A percentile compares a stretch with the other conserved stretches of the same genome.
Evolutionary conservation across 1,284 basidiomycete species (phyloP).

Genomic region (Microbotryum silenes-acaulis): DNA sequence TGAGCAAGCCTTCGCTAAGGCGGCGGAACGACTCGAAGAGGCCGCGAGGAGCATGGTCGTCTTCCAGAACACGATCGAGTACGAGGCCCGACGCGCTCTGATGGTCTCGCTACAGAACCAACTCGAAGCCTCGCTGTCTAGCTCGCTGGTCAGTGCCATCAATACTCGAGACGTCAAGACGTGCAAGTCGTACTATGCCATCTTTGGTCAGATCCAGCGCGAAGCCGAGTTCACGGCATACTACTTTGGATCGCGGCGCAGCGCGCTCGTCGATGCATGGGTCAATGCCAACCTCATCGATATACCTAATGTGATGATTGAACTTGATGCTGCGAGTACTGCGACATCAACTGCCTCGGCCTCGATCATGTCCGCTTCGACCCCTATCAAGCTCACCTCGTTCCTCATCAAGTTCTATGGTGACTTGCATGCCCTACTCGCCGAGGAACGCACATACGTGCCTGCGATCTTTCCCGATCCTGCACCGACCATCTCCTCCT

Average conservation of each 20-base stretch:
- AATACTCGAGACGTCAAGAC: constrained; percentile 61
- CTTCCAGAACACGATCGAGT: constrained; percentile 78
- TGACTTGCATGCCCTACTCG: constrained; percentile 57
- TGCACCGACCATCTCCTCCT: constrained; percentile 59
- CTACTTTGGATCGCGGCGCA: constrained; percentile 74
- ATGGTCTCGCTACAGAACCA: constrained; percentile 88
- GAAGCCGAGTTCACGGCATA: constrained; percentile 85
- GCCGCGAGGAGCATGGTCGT: constrained; percentile 77
- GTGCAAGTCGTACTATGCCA: constrained; percentile 69
- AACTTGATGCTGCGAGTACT: constrained; percentile 22
- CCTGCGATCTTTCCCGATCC: constrained; percentile 76
- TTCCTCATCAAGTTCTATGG: constrained; percentile 69
- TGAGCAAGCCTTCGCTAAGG: constrained; percentile 64
- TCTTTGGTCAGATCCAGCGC: constrained; percentile 81
- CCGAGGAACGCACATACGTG: constrained; percentile 63
- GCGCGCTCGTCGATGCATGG: constrained; percentile 61
- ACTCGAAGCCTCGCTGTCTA: constrained; percentile 77
- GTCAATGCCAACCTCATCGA: constrained; percentile 38
- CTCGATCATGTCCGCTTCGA: neutral
- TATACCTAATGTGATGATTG: constrained; percentile 15
- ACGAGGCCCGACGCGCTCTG: constrained; percentile 69
- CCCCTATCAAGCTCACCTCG: constrained; percentile 47
- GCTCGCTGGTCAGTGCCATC: constrained; percentile 74
- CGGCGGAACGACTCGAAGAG: constrained; percentile 77
- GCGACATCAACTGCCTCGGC: constrained; percentile 1